These are phyloP conservation scores for Hapsidospora chrysogenum DNA, from an alignment of 495 filamentous ascomycete species.

Conservation along the genomic window DNA sequence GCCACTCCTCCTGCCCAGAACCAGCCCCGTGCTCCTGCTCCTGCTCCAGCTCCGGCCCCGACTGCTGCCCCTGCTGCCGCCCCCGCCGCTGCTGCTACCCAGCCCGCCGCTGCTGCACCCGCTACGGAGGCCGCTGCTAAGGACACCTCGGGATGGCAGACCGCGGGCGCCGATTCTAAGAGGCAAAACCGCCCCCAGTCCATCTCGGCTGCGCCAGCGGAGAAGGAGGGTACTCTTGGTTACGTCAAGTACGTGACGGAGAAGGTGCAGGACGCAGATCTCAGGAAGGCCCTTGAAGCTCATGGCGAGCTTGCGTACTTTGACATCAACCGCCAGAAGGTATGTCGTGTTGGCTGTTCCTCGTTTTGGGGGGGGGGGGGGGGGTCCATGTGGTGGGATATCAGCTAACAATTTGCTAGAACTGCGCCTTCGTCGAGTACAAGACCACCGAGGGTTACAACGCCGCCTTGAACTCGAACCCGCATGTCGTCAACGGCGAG, in stretches of 20 bases:
- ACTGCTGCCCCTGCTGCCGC: conserved; percentile 22
- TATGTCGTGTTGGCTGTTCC: conserved; percentile 22
- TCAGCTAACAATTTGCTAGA: conserved; percentile 40
- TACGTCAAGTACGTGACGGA: conserved; percentile 93
- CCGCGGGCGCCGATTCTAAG: conserved; percentile 68
- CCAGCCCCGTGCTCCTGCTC: conserved; percentile 12
- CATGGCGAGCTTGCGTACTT: conserved; percentile 74
- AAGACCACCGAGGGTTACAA: conserved; percentile 58
- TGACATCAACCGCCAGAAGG: conserved; percentile 81
- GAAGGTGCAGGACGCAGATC: conserved; percentile 51
- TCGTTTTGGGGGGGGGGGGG: too few species aligned
- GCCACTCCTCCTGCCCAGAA: conserved; percentile 21
- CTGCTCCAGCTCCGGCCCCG: conserved; percentile 8
- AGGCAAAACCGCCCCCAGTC: conserved; percentile 52
- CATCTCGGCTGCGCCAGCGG: conserved; percentile 25
- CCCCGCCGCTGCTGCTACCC: conserved; percentile 9
- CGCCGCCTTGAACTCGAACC: conserved; percentile 69
- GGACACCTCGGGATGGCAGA: conserved; percentile 45
- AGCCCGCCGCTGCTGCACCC: conserved; percentile 10
- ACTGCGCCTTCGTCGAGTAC: conserved; percentile 94
- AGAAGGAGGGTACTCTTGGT: conserved; percentile 54
- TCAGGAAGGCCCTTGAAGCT: conserved; percentile 45
- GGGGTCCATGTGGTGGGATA: too few species aligned
- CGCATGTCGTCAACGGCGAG: conserved; percentile 67
- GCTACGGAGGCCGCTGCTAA: conserved; percentile 17